Evolutionary conservation across 2,329 filamentous ascomycete genomes (phyloP).

Genomic region (Lachnellula hyalina): DNA sequence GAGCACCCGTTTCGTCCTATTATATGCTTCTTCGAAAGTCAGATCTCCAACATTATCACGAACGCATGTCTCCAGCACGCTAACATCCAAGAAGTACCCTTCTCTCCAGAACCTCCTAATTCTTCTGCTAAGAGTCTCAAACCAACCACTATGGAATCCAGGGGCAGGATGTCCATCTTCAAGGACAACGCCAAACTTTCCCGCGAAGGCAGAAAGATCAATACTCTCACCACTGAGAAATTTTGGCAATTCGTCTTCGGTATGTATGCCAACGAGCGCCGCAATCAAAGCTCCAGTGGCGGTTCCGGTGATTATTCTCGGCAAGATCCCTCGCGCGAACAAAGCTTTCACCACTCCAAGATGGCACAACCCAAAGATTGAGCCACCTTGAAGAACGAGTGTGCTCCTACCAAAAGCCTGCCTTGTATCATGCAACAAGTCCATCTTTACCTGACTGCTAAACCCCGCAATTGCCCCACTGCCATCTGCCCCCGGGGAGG

Average conservation of each 20-base stretch:
- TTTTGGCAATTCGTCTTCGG: constrained; percentile 73
- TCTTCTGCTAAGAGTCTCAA: constrained; percentile 60
- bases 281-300: constrained; percentile 87
- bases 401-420: constrained; percentile 85
- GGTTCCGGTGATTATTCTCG: constrained; percentile 86
- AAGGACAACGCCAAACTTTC: constrained; percentile 30
- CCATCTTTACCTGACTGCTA: constrained; percentile 57
- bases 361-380: constrained; percentile 87
- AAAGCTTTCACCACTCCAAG: constrained; percentile 86
- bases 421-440: constrained; percentile 79
- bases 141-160: constrained; percentile 35
- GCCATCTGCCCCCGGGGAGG: constrained; percentile 40
- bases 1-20: constrained; percentile 75
- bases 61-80: constrained; percentile 77
- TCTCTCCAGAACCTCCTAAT: constrained; percentile 64
- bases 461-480: constrained; percentile 35
- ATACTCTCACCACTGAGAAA: constrained; percentile 77
- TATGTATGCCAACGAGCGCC: constrained; percentile 80
- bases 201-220: constrained; percentile 72
- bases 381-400: constrained; percentile 81
- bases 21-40: constrained; percentile 90
- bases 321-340: constrained; percentile 72
- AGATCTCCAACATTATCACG: constrained; percentile 80
- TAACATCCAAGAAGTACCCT: constrained; percentile 79
- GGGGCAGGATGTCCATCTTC: constrained; percentile 30